Evolutionary conservation across 2,329 filamentous ascomycete genomes (phyloP), one percentile per base, ranked within the genome.

Genomic region (Scedosporium dehoogii): DNA sequence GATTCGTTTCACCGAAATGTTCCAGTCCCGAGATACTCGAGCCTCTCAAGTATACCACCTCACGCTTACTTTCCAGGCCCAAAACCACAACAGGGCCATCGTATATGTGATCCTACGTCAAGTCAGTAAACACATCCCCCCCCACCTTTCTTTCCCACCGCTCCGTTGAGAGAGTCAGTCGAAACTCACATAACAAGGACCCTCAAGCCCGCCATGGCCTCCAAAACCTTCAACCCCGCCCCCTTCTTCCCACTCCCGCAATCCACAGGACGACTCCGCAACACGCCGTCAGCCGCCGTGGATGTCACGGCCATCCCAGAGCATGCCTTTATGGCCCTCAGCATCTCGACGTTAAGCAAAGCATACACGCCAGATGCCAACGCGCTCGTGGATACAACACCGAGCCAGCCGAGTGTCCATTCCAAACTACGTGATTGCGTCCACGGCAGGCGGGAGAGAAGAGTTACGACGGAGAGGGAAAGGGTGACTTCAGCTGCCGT

Each of bases 51-150:
- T 25, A 55, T 55, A 55, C 51, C 23, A 23, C 51, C 51, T 23
- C 23, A 55, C 51, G 51, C 51, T 58, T 38, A 33, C 55, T 23
- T 58, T 58, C 55, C 55, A 58, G 16, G 55, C 55, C 55, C 55
- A 58, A 27, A 58, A 58, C 55, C 55, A 58, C 25, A 58, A n/a
- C 25, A 58, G 27, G 14, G 14, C 33, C 55, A 58, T 58, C 6
- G 33, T 38, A 58, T 58, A 58, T 3, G 27, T 14, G n/a, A 33
- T 41, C 55, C 55, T 58, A 12, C 4, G 3, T n/a, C 55, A 38
- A n/a, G 12, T 38, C 25, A 58, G 27, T n/a, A 51, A 48, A 48
- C 44, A 4, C 4, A 2, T n/a, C 9, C 44, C 18, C 44, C 6
- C n/a, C 9, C 44, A 1, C 44, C 44, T 4, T 48, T 29, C 29